Evolutionary conservation across 2,329 filamentous ascomycete genomes (phyloP), one percentile per base, ranked within the genome.

Genomic region (Aschersonia sp.): DNA sequence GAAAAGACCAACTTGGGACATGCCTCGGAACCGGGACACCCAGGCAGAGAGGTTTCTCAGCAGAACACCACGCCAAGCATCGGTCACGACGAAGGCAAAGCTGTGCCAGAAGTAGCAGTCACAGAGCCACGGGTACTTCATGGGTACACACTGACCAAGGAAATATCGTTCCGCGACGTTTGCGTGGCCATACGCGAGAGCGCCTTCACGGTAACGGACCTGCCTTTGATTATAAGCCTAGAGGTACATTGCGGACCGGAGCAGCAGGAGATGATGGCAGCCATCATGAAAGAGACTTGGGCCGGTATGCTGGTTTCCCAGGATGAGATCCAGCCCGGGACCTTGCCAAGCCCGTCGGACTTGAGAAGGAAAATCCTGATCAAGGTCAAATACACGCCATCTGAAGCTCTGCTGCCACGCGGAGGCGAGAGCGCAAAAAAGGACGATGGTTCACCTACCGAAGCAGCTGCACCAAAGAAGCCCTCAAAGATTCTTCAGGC

Each of bases 181-280:
- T 95, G 89, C 65, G 71, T 76, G 48, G 80, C 86, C 0, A 89
- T 97, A 54, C 73, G 79, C 33, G 78, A 94, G 48, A 78, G 82
- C 57, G 88, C 85, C 1, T 97, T 97, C 57, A 67, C 75, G 4
- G 76, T 71, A 4, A 82, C 78, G 22, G 81, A 90, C 51, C 69
- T 94, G 14, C 92, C 92, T 0, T 70, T 98, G n/a, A 90, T 97
- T 50, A 83, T 96, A 56, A 95, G 87, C 59, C 74, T 98, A 33
- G 92, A 98, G 64, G 87, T 97, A 0, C 92, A 97, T 67, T 88
- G 87, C 53, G 73, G 72, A 52, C 66, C 78, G 0, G 75, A 83
- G 49, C 92, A 98, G 64, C 92, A 98, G 62, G 76, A 85, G 53
- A 75, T 83, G 49, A 96, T 97, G 87, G 88, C 95, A 5, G 75